Evolutionary conservation across 306 rosid species (phyloP), one percentile per base, ranked within the genome.

Genomic region (Quercus parvula): DNA sequence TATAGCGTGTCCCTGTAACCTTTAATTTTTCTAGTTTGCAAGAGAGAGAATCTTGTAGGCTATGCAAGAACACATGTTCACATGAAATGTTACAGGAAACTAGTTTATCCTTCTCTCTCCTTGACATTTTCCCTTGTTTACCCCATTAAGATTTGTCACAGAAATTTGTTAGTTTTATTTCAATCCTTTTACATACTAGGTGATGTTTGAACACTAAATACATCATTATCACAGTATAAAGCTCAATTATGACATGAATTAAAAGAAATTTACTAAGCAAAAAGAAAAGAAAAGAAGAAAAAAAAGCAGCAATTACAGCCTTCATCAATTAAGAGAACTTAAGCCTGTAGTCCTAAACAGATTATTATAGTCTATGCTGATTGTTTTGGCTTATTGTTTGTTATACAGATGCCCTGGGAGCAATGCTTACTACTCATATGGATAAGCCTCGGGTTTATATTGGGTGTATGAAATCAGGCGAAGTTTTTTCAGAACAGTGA

Each of bases 401-500:
- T 71, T 63, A 62, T 83, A 20, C 81, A 92, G 97, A 92, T 90
- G 82, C 88, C 76, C 83, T 89, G 66, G 92, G 92, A 87, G 89
- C 87, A 78, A 81, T 83, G 38, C 83, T 92, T 56, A 72, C 91
- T 69, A 67, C 79, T 18, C 84, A 88, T 81, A 77, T 90, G 85
- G 84, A 88, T 79, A 87, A 92, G 84, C 78, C 90, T 67, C 90
- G 85, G 58, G 80, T 84, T 70, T 92, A 92, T 87, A 74, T 90
- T 73, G 97, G 97, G 55, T 90, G 94, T 71, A 92, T 92, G 97
- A 92, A 90, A 87, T 92, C 97, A 68, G 97, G 94, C 79, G 83
- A 90, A 85, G 92, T 92, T 72, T 82, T 88, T 80, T 89, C 97
- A 56, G 92, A 89, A 55, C 87, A 80, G 92, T 91, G 81, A 87